Conservation (phyloP, 805 yeast genomes). For the Cyberlindnera subsufficiens region DNA sequence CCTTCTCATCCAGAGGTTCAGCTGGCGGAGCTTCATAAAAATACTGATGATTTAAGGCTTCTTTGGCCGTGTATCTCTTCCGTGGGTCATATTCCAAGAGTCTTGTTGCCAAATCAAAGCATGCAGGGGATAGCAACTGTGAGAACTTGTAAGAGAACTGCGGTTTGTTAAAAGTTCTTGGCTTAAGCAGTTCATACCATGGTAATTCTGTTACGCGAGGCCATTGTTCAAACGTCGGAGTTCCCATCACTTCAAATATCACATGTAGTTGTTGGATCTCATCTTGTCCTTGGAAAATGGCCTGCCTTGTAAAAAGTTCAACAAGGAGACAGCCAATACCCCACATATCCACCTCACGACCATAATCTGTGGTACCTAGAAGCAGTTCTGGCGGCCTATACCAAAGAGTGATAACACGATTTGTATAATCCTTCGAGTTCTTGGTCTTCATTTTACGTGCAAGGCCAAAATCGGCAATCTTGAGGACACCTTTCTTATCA, state of each 20-base stretch:
- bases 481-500: conserved; percentile 54
- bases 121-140: conserved; percentile 37
- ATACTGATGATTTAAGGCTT: conserved; percentile 67
- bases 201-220: conserved; percentile 75
- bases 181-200: conserved; percentile 85
- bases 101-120: conserved; percentile 59
- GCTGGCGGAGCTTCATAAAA: conserved; percentile 66
- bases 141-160: conserved; percentile 38
- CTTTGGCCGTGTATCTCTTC: conserved; percentile 57
- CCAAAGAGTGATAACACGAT: conserved; percentile 94
- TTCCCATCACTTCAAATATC: conserved; percentile 81
- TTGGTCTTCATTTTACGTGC: conserved; percentile 69
- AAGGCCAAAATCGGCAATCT: conserved; percentile 78
- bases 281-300: conserved; percentile 83
- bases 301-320: conserved; percentile 69
- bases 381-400: conserved; percentile 94
- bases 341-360: conserved; percentile 92
- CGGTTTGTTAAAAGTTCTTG: conserved; percentile 29
- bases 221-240: conserved; percentile 72
- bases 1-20: conserved; percentile 49
- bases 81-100: conserved; percentile 66
- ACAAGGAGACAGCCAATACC: conserved; percentile 89
- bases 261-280: conserved; percentile 78
- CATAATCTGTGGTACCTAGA: conserved; percentile 86
- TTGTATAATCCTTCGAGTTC: conserved; percentile 69